phyloP scores from a whole-genome alignment of 495 filamentous ascomycete genomes.

The Ramalina peruviana region DNA sequence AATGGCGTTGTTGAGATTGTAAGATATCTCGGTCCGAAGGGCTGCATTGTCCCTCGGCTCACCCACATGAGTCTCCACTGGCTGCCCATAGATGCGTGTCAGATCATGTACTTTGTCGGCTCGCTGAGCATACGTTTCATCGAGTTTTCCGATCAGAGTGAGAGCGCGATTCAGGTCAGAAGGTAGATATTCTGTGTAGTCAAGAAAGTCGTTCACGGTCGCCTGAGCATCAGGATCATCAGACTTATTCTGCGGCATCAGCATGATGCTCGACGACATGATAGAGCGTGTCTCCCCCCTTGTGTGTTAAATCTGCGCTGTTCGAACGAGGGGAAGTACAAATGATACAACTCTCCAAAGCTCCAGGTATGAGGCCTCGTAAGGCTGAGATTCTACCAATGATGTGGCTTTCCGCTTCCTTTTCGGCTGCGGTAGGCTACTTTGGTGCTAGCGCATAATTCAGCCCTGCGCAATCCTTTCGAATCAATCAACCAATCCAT shows the following conservation, averaged over 20 bases:
- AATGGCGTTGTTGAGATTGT: constrained; percentile 57
- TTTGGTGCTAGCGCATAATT: too few species aligned
- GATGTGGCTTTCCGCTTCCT: too few species aligned
- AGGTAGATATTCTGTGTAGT: constrained; percentile 93
- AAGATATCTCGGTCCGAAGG: constrained; percentile 65
- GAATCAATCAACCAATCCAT: too few species aligned
- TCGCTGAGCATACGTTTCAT: constrained; percentile 51
- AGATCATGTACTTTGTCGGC: constrained; percentile 57
- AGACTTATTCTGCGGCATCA: constrained; percentile 1
- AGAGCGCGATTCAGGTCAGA: constrained; percentile 84
- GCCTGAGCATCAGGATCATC: constrained; percentile 83
- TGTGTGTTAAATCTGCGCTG: too few species aligned
- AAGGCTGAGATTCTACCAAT: too few species aligned
- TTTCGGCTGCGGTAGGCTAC: too few species aligned
- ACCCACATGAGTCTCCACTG: constrained; percentile 44
- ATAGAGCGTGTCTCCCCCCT: too few species aligned
- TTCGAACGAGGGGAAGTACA: too few species aligned
- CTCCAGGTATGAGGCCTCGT: too few species aligned
- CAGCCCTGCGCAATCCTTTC: too few species aligned
- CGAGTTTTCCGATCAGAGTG: constrained; percentile 72
- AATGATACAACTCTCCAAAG: too few species aligned
- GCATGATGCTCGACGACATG: background rate
- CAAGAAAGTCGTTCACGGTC: constrained; percentile 87
- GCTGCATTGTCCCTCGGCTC: constrained; percentile 32
- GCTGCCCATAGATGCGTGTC: constrained; percentile 56